Conservation (phyloP, 139 green algal genomes). For the Micromonas commoda region DNA sequence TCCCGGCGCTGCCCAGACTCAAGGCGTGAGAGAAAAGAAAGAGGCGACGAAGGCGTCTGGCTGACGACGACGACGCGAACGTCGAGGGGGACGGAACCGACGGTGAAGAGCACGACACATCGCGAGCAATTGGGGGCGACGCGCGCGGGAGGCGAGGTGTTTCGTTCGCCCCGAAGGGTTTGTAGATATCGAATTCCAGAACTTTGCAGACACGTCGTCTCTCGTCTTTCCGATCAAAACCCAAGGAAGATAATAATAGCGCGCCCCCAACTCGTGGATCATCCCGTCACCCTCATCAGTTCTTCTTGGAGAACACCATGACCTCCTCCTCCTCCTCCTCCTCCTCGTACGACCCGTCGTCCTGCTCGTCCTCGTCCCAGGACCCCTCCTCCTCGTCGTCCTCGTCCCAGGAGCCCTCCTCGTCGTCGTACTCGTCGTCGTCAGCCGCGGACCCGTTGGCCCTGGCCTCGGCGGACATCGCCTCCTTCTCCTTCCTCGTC, state of each 20-base stretch:
- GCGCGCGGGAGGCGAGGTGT: too few species aligned
- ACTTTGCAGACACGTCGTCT: too few species aligned
- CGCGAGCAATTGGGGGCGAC: too few species aligned
- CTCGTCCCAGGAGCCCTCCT: conserved; percentile 4
- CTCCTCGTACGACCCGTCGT: too few species aligned
- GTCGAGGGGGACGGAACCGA: not conserved
- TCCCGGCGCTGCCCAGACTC: too few species aligned
- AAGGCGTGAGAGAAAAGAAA: not conserved
- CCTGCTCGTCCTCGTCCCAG: conserved; percentile 9
- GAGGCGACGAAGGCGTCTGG: not conserved
- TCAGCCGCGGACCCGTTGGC: not conserved
- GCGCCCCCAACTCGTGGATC: too few species aligned
- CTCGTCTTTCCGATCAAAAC: too few species aligned
- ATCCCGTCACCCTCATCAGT: too few species aligned
- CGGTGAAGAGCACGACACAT: not conserved
- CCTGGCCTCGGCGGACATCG: not conserved
- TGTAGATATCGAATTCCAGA: too few species aligned
- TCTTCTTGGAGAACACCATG: conserved; percentile 8
- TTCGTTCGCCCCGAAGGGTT: too few species aligned
- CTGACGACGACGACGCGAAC: not conserved
- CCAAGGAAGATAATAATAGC: too few species aligned
- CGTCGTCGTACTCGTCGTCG: conserved; percentile 13
- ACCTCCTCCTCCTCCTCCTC: conserved; percentile 8
- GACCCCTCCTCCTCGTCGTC: too few species aligned
- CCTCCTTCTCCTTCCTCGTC: not conserved